Evolutionary conservation across 192 early-diverging fungal species (phyloP).

Genomic region (Glomus cerebriforme): DNA sequence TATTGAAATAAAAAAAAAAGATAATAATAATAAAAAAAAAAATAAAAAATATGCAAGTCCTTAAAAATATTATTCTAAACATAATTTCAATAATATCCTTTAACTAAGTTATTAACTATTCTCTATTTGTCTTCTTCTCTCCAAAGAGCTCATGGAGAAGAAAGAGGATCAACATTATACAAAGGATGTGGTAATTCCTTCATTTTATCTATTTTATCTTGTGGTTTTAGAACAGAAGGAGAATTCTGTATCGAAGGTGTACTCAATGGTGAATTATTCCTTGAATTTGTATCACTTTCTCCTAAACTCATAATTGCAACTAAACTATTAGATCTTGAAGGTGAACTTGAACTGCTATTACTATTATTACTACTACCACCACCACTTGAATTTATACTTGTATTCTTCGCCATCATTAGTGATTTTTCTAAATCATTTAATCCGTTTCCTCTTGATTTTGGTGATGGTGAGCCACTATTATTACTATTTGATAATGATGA

Average conservation of each 20-base stretch:
- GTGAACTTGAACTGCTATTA: not conserved
- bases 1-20: too few species aligned
- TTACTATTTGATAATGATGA: not conserved
- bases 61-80: too few species aligned
- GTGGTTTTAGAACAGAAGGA: not conserved
- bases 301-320: not conserved
- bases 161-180: not conserved
- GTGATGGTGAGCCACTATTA: not conserved
- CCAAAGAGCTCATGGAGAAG: not conserved
- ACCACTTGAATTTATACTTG: not conserved
- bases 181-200: conserved; percentile 19
- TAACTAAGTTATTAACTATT: too few species aligned
- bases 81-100: too few species aligned
- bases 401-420: not conserved
- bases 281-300: not conserved
- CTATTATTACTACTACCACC: not conserved
- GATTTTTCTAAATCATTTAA: not conserved
- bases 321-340: not conserved
- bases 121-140: too few species aligned
- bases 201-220: not conserved
- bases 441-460: not conserved
- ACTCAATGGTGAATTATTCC: not conserved
- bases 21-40: too few species aligned
- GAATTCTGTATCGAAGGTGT: not conserved
- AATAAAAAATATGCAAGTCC: too few species aligned